Base-by-base conservation (phyloP, 352 stramenopile genomes). In the Phytophthora hybrid region DNA sequence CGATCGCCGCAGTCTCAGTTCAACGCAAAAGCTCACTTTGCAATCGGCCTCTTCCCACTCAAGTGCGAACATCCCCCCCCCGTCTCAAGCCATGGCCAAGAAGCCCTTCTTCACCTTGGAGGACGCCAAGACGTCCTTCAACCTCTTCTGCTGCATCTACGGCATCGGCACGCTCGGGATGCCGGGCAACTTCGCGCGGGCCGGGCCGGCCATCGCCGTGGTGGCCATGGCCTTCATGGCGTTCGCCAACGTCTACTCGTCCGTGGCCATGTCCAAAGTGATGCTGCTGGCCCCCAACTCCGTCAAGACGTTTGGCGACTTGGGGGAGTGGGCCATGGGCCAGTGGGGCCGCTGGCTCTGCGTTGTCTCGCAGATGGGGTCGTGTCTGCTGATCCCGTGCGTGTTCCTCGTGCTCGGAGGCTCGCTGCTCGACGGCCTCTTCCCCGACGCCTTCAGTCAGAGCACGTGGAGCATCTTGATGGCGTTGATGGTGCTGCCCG, bases 211-310 rank as follows among this genome's bases (percentile, higher is more conserved):
- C 31, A 74, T 74, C 60, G 67, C 67, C 4, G 67, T 74, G 13
- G 18, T 74, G 7, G 67, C 67, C 41, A 70, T 74, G 67, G 67
- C 60, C 21, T 74, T 74, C 60, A 74, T 74, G 67, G 67, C 67
- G 5, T 74, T 74, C 55, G 67, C 60, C 67, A 74, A 74, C 41
- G 60, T 74, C 23, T 74, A 74, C 60, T 74, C 67, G 44, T 74
- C 67, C 53, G 59, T 74, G 0, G 59, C 67, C 59, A 74, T 74
- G 67, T 74, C 67, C 67, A 74, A 74, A 18, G 67, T 74, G n/a
- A 69, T 74, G 60, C 19, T 70, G 60, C 67, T 74, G 26, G 21
- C 67, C 8, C 67, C 67, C 29, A 65, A 55, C 6, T 65, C 59
- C 9, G 59, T 65, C 59, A 65, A 65, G n/a, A 65, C 59, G 4